phyloP scores from a whole-genome alignment of 1,139 yeast species.

The Kodamaea sp. region DNA sequence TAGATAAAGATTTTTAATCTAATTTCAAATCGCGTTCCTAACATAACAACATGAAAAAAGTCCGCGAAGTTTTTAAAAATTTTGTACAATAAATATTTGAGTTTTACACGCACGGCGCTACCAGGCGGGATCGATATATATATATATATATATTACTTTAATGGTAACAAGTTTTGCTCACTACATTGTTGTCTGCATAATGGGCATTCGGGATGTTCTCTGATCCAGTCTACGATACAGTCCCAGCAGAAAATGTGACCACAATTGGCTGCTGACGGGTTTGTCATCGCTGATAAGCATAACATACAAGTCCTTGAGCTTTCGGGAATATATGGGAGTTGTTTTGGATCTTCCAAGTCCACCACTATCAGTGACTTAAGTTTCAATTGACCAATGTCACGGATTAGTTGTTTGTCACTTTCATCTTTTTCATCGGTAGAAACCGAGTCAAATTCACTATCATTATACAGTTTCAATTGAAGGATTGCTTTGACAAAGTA shows the following conservation, averaged over 20 bases:
- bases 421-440: conserved; percentile 3
- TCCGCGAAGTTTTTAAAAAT: neutral
- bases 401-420: conserved; percentile 3
- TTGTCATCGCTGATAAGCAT: conserved; percentile 73
- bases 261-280: conserved; percentile 84
- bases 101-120: neutral
- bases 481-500: conserved; percentile 45
- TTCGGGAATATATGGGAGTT: conserved; percentile 68
- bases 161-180: conserved; percentile 72
- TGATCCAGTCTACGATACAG: conserved; percentile 85
- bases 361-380: conserved; percentile 17
- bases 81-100: neutral
- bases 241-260: conserved; percentile 95
- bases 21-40: neutral
- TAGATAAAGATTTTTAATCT: conserved; percentile 1
- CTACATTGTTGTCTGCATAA: conserved; percentile 74
- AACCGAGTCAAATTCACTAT: conserved; percentile 9
- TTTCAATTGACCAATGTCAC: conserved; percentile 11
- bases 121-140: neutral
- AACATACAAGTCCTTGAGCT: conserved; percentile 75
- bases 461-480: conserved; percentile 28
- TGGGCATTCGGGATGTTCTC: conserved; percentile 89
- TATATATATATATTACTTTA: too few species aligned
- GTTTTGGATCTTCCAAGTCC: conserved; percentile 53
- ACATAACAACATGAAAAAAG: neutral